Percentiles rank a stretch among this genome's conserved stretches.
phyloP scores from a whole-genome alignment of 768 basidiomycete species.

The Hortiboletus campestris region DNA sequence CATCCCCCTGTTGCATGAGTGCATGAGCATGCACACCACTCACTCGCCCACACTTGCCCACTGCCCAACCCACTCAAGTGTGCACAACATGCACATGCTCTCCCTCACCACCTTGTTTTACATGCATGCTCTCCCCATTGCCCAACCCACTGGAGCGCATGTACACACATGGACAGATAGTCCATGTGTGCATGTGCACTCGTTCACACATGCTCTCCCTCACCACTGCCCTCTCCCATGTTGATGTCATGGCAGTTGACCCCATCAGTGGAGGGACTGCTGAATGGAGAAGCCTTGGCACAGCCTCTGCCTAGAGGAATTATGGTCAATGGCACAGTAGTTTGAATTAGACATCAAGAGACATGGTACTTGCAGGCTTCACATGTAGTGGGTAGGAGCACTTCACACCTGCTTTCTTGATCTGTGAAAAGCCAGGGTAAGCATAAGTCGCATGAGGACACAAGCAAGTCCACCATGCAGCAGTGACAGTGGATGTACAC shows the following conservation, averaged over 20 bases:
- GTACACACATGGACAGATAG: too few relatives aligned
- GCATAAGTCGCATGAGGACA: not conserved
- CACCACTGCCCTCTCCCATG: conserved; percentile 18
- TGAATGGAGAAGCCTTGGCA: conserved; percentile 22
- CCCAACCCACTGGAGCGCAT: too few relatives aligned
- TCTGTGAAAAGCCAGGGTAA: conserved; percentile 14
- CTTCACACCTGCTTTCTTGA: conserved; percentile 18
- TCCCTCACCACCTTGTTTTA: too few relatives aligned
- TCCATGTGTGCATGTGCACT: too few relatives aligned
- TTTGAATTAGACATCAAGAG: not conserved
- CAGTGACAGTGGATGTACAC: conserved; percentile 5
- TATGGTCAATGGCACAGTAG: not conserved
- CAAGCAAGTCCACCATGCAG: conserved; percentile 20
- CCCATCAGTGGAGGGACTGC: conserved; percentile 15
- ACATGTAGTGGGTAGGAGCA: conserved; percentile 37
- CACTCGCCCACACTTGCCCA: too few relatives aligned
- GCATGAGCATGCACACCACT: too few relatives aligned
- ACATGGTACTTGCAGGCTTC: conserved; percentile 22
- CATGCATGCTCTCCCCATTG: too few relatives aligned
- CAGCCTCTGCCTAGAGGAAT: conserved; percentile 36
- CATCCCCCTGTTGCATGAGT: too few relatives aligned
- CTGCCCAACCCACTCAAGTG: too few relatives aligned
- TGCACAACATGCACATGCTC: too few relatives aligned
- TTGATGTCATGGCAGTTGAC: conserved; percentile 34
- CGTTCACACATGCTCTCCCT: too few relatives aligned